phyloP scores from a whole-genome alignment of 306 rosid genomes.

The Castanea mollissima region DNA sequence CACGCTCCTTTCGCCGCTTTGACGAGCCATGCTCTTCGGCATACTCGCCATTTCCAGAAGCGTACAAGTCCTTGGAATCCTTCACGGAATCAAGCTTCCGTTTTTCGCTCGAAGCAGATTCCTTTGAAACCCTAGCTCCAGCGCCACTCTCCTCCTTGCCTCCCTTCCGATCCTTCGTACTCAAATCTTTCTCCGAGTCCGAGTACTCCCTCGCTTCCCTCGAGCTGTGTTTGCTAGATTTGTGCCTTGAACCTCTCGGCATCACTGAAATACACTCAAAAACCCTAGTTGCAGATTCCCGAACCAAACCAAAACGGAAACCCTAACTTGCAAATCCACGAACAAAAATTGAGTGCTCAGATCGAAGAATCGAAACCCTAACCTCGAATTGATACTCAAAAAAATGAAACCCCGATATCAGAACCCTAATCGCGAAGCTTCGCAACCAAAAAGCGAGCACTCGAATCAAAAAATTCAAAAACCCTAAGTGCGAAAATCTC shows the following conservation, averaged over 20 bases:
- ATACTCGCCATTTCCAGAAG: conserved; percentile 62
- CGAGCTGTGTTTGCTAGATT: conserved; percentile 88
- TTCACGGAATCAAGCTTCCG: conserved; percentile 69
- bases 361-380: background rate
- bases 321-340: conserved; percentile 26
- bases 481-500: conserved; percentile 38
- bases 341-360: background rate
- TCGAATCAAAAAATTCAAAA: conserved; percentile 16
- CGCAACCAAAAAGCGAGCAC: conserved; percentile 1
- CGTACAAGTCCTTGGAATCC: conserved; percentile 50
- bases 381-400: background rate
- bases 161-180: conserved; percentile 70
- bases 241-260: conserved; percentile 97
- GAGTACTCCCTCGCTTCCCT: conserved; percentile 79
- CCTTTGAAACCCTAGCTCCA: conserved; percentile 58
- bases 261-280: conserved; percentile 47
- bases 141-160: conserved; percentile 55
- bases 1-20: conserved; percentile 78
- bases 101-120: conserved; percentile 62
- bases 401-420: background rate
- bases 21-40: conserved; percentile 65
- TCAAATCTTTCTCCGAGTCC: conserved; percentile 83
- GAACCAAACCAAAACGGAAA: background rate
- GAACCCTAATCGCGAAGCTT: conserved; percentile 43
- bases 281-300: conserved; percentile 37